Evolutionary conservation across 768 basidiomycete species (phyloP).

Genomic region (Holtermanniella nyarrowii): DNA sequence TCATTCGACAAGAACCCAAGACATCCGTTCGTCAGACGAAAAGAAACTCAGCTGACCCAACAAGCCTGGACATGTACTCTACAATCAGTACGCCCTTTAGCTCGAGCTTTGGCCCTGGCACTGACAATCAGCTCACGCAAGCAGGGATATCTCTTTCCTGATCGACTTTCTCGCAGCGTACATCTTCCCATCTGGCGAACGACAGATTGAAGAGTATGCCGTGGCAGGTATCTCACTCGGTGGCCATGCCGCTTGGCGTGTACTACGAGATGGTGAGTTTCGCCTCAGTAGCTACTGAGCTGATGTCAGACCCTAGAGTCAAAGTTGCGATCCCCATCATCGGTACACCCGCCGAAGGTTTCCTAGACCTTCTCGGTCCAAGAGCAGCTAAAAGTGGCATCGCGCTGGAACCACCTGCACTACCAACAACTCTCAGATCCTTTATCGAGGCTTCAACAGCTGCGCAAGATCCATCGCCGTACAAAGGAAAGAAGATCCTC

Average conservation of each 20-base stretch:
- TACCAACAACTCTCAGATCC: slow-evolving; percentile 46
- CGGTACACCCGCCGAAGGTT: slow-evolving; percentile 55
- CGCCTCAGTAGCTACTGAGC: slow-evolving; percentile 1
- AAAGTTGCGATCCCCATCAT: slow-evolving; percentile 48
- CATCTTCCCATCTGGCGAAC: slow-evolving; percentile 59
- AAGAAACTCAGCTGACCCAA: slow-evolving; percentile 3
- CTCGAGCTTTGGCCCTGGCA: background rate
- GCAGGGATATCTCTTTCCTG: slow-evolving; percentile 64
- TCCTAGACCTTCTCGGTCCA: slow-evolving; percentile 17
- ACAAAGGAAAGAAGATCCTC: slow-evolving; percentile 61
- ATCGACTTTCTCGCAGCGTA: slow-evolving; percentile 68
- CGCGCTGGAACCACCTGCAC: slow-evolving; percentile 47
- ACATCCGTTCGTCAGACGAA: slow-evolving; percentile 43
- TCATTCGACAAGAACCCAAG: slow-evolving; percentile 42
- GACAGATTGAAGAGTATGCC: slow-evolving; percentile 57
- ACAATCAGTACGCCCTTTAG: slow-evolving; percentile 44
- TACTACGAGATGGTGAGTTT: slow-evolving; percentile 48
- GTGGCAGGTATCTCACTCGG: slow-evolving; percentile 70
- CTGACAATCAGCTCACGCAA: slow-evolving; percentile 55
- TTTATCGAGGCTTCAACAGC: slow-evolving; percentile 47
- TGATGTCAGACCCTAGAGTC: slow-evolving; percentile 43
- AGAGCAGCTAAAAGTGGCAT: slow-evolving; percentile 46
- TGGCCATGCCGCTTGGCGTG: slow-evolving; percentile 72
- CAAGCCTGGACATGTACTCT: slow-evolving; percentile 47
- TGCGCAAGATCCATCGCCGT: slow-evolving; percentile 44